Conservation (phyloP, 768 basidiomycete species). For the Kwoniella dendrophila region DNA sequence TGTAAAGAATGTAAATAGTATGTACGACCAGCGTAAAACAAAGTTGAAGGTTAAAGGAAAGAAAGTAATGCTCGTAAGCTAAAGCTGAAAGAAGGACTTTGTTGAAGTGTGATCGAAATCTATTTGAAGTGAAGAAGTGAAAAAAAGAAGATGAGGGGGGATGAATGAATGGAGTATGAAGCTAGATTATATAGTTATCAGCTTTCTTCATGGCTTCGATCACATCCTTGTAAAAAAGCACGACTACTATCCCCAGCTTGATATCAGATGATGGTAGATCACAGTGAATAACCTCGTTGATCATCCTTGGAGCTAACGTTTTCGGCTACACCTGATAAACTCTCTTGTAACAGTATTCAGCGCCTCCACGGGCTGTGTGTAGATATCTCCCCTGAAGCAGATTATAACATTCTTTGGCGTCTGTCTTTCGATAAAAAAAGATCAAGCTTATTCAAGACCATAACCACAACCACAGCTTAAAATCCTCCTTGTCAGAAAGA, state of each 20-base stretch:
- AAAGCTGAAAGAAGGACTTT: background rate
- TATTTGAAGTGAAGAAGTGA: background rate
- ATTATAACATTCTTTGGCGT: background rate
- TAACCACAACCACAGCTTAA: no score
- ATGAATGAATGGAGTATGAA: background rate
- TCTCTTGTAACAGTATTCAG: no score
- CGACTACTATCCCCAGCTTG: no score
- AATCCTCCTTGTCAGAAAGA: no score
- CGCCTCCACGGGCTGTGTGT: no score
- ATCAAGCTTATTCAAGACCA: background rate
- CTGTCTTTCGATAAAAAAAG: no score
- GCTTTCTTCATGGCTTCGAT: no score
- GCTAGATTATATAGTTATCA: background rate
- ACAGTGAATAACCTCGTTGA: background rate
- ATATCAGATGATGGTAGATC: background rate
- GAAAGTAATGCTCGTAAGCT: slow-evolving; percentile 9
- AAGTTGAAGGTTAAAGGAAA: slow-evolving; percentile 1
- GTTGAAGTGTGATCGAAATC: background rate
- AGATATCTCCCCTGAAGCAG: background rate
- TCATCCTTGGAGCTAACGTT: background rate
- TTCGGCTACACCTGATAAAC: background rate
- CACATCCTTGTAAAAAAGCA: no score
- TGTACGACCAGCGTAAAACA: slow-evolving; percentile 13
- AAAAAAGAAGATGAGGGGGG: slow-evolving; percentile 1
- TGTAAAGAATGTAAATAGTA: slow-evolving; percentile 10